A percentile compares a stretch with the other conserved stretches of the same genome.
phyloP scores from a whole-genome alignment of 148 eudicot species.

The Amaranthus palmeri region DNA sequence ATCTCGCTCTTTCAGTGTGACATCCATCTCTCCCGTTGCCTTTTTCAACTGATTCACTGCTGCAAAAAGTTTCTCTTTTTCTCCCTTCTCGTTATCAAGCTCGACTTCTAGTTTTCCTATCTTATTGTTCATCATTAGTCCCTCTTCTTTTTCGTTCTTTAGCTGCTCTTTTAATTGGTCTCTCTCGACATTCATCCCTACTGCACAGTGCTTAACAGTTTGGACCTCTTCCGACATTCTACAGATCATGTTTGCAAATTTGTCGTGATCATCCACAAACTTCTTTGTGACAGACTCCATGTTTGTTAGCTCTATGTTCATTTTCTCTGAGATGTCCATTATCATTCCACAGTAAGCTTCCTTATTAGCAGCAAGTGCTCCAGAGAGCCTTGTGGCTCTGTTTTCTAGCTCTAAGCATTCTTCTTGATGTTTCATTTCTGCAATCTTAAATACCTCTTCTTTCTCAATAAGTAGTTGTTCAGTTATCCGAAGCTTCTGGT shows the following conservation, averaged over 20 bases:
- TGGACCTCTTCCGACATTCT: slow-evolving; percentile 56
- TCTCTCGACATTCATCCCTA: slow-evolving; percentile 38
- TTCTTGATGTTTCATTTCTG: slow-evolving; percentile 44
- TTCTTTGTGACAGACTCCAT: slow-evolving; percentile 52
- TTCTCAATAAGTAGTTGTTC: slow-evolving; percentile 70
- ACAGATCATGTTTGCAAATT: slow-evolving; percentile 39
- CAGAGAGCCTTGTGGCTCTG: slow-evolving; percentile 32
- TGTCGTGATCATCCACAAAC: slow-evolving; percentile 61
- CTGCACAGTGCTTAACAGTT: slow-evolving; percentile 40
- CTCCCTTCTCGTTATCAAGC: slow-evolving; percentile 32
- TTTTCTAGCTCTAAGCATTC: slow-evolving; percentile 50
- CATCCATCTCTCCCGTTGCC: slow-evolving; percentile 35
- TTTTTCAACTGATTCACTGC: slow-evolving; percentile 37
- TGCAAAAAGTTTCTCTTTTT: slow-evolving; percentile 29
- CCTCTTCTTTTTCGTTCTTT: slow-evolving; percentile 33
- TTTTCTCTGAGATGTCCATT: slow-evolving; percentile 41
- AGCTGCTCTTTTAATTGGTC: slow-evolving; percentile 40
- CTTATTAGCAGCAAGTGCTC: slow-evolving; percentile 34
- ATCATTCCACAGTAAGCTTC: slow-evolving; percentile 47
- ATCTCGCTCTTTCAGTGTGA: slow-evolving; percentile 28
- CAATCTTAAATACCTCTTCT: slow-evolving; percentile 42
- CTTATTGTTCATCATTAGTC: slow-evolving; percentile 25
- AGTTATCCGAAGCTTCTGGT: slow-evolving; percentile 80
- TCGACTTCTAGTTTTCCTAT: slow-evolving; percentile 38
- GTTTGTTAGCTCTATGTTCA: slow-evolving; percentile 36